Conservation (phyloP, 768 basidiomycete species). For the Suillus alpinus region DNA sequence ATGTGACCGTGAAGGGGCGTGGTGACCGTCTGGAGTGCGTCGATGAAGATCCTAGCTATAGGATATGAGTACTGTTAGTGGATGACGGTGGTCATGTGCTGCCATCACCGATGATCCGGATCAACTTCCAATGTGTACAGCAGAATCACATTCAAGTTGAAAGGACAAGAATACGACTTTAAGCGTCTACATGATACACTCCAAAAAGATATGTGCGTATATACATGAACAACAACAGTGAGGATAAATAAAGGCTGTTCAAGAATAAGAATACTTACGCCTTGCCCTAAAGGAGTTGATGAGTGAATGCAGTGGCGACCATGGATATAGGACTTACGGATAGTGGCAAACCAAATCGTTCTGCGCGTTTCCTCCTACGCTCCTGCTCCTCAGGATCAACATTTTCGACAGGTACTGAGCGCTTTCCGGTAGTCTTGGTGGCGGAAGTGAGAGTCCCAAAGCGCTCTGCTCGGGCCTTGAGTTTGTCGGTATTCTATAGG, state of each 20-base stretch:
- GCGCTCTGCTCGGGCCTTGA: slow-evolving; percentile 51
- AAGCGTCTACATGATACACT: neutral
- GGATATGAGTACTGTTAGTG: neutral
- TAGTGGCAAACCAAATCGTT: slow-evolving; percentile 48
- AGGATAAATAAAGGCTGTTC: neutral
- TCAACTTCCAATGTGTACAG: neutral
- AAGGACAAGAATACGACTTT: neutral
- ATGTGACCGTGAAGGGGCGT: neutral
- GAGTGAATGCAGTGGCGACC: neutral
- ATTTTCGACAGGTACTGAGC: slow-evolving; percentile 35
- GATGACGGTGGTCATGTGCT: neutral
- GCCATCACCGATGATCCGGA: neutral
- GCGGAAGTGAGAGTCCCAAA: slow-evolving; percentile 40
- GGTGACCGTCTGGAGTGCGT: neutral
- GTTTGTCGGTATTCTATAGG: slow-evolving; percentile 46
- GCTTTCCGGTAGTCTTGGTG: slow-evolving; percentile 24
- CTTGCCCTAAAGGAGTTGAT: neutral
- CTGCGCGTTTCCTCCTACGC: slow-evolving; percentile 58
- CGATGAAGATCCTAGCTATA: neutral
- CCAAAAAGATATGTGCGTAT: neutral
- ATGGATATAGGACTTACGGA: neutral
- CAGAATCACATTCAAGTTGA: neutral
- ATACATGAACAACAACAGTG: neutral
- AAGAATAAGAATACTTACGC: neutral
- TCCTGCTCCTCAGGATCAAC: slow-evolving; percentile 60